Base-by-base conservation (phyloP, 768 basidiomycete species). In the Mycena chlorophos region DNA sequence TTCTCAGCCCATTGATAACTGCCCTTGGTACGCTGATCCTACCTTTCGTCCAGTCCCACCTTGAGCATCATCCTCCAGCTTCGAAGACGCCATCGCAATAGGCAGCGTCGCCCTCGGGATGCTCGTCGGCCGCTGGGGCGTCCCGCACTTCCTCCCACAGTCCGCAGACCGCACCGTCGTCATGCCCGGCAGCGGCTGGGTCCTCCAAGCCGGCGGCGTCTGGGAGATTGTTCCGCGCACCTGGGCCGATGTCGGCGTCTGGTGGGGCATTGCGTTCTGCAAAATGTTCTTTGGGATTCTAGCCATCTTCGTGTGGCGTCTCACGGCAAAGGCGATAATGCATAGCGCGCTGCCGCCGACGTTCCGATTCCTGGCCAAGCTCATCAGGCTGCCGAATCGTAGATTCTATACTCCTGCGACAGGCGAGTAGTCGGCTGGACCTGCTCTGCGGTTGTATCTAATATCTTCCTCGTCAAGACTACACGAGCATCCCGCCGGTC, bases 71-170 rank as follows among this genome's bases (percentile, higher is more conserved):
- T 98, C 95, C 62, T 95, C 95, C 2, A 98, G 95, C 71, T 98
- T 97, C 70, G 96, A 98, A 67, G 96, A 99, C 65, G 92, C 95
- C 3, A 95, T 98, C 49, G 94, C 96, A 0, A 88, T 94, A 60
- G 73, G 89, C n/a, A 87, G 90, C 23, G 94, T 94, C 38, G 78
- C 91, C 17, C 75, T 89, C 30, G 96, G 96, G n/a, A 74, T 78
- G 19, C 73, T 82, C 22, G 67, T 94, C 0, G 84, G 83, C 0
- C 77, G 81, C 40, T 97, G 94, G 94, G 76, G 70, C 26, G 77
- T 77, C 65, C 62, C 68, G 12, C 78, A 76, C 34, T 69, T 71
- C 38, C 79, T 75, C n/a, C 66, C 77, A 14, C 75, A 72, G 52
- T 65, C 66, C 46, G 58, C 61, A 0, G 52, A 67, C 10, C 59